Conservation (phyloP, 78 protist genomes). For the Dictyostelium intermedium region DNA sequence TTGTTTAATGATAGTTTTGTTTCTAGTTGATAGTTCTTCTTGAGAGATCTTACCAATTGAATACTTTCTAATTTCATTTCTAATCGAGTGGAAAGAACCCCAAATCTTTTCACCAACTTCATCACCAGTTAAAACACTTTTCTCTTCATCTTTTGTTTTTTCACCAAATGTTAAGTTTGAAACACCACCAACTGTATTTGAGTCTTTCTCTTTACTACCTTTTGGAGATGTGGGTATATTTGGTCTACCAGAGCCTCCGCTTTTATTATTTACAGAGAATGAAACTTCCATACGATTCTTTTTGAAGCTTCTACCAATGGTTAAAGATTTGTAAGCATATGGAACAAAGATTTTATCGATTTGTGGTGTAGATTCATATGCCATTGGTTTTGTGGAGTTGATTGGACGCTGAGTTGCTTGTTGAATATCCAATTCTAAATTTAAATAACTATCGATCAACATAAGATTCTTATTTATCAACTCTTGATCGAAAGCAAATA, state of each 20-base stretch:
- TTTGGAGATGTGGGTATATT: not conserved
- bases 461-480: conserved; percentile 65
- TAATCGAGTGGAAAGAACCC: conserved; percentile 74
- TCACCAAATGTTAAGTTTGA: conserved; percentile 51
- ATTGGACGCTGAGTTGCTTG: conserved; percentile 56
- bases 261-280: conserved; percentile 21
- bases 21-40: conserved; percentile 55
- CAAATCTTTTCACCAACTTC: conserved; percentile 81
- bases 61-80: conserved; percentile 72
- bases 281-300: conserved; percentile 47
- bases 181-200: not conserved
- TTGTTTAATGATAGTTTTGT: conserved; percentile 61
- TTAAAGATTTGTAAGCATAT: conserved; percentile 39
- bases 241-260: not conserved
- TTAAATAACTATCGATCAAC: conserved; percentile 61
- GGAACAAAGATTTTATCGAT: conserved; percentile 63
- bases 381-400: conserved; percentile 31
- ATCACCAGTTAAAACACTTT: conserved; percentile 39
- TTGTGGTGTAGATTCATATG: conserved; percentile 66
- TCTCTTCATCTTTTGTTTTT: conserved; percentile 74
- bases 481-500: conserved; percentile 76
- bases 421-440: conserved; percentile 42
- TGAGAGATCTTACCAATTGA: conserved; percentile 77
- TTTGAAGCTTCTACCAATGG: conserved; percentile 53
- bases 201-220: not conserved